Conservation (phyloP, 768 basidiomycete genomes). For the Phanerodontia chrysosporium region DNA sequence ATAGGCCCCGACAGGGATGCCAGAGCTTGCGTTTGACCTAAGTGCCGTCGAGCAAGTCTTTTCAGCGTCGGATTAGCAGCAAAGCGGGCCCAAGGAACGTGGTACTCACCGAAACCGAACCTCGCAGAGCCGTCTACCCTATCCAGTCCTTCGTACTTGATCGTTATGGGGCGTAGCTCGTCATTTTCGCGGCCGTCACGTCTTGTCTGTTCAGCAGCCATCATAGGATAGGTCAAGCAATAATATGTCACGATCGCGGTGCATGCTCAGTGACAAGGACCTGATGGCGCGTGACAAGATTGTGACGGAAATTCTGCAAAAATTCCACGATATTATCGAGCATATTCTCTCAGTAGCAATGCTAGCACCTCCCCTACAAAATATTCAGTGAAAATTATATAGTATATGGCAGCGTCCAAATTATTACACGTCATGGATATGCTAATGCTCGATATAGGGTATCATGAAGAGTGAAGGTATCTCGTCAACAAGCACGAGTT, state of each 20-base stretch:
- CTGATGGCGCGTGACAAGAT: background rate
- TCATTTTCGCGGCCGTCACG: conserved; percentile 32
- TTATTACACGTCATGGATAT: no score
- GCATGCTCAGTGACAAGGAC: background rate
- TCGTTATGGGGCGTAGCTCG: conserved; percentile 34
- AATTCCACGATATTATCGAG: background rate
- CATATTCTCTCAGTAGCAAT: no score
- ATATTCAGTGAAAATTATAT: no score
- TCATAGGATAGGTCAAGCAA: background rate
- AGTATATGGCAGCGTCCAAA: no score
- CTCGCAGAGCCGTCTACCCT: conserved; percentile 75
- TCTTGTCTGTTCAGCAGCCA: background rate
- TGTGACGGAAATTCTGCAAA: background rate
- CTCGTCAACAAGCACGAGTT: background rate
- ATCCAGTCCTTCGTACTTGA: conserved; percentile 58
- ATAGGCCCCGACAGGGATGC: conserved; percentile 81
- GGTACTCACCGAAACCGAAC: conserved; percentile 54
- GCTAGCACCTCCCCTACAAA: no score
- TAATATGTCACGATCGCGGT: background rate
- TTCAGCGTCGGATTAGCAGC: conserved; percentile 9
- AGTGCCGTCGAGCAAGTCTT: conserved; percentile 28
- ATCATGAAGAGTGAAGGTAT: background rate
- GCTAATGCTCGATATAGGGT: background rate
- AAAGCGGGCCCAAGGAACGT: conserved; percentile 1
- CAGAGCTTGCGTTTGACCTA: conserved; percentile 43